Conservation (phyloP, 2,329 filamentous ascomycete genomes). For the Epichloe uncinata region DNA sequence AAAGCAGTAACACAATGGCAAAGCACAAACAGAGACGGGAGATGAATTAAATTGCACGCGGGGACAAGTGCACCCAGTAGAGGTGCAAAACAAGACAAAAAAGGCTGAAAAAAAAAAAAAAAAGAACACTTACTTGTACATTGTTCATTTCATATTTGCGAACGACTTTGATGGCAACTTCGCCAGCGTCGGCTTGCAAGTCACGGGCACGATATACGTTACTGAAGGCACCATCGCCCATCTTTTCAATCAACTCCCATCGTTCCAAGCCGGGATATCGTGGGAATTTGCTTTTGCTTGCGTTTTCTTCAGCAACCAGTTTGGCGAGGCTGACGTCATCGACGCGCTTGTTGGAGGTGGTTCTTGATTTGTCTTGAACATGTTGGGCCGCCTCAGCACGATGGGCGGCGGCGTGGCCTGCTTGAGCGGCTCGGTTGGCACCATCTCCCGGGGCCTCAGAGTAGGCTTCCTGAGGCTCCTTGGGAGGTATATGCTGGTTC, state of each 20-base stretch:
- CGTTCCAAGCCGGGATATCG: constrained; percentile 36
- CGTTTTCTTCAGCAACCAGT: constrained; percentile 84
- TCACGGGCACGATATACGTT: constrained; percentile 92
- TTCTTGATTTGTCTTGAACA: constrained; percentile 15
- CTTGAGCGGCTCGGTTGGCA: constrained; percentile 56
- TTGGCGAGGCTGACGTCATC: constrained; percentile 64
- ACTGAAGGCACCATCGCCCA: constrained; percentile 98
- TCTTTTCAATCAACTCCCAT: constrained; percentile 85
- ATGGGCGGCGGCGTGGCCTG: constrained; percentile 50
- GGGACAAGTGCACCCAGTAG: not conserved
- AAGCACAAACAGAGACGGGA: constrained; percentile 12
- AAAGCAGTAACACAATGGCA: constrained; percentile 6
- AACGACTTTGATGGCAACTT: constrained; percentile 97
- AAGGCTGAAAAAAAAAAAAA: constrained; percentile 1
- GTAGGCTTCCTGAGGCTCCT: constrained; percentile 45
- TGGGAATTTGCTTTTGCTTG: constrained; percentile 73
- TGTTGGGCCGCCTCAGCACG: constrained; percentile 50
- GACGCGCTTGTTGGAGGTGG: constrained; percentile 21
- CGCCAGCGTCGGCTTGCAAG: constrained; percentile 51
- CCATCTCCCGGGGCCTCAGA: constrained; percentile 46
- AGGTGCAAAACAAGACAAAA: constrained; percentile 7
- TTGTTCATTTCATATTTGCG: constrained; percentile 99
- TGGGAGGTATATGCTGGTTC: constrained; percentile 21
- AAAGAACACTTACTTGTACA: constrained; percentile 68
- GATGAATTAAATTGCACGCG: constrained; percentile 6